phyloP scores from a whole-genome alignment of 495 filamentous ascomycete genomes.

The Copromyces sp. region DNA sequence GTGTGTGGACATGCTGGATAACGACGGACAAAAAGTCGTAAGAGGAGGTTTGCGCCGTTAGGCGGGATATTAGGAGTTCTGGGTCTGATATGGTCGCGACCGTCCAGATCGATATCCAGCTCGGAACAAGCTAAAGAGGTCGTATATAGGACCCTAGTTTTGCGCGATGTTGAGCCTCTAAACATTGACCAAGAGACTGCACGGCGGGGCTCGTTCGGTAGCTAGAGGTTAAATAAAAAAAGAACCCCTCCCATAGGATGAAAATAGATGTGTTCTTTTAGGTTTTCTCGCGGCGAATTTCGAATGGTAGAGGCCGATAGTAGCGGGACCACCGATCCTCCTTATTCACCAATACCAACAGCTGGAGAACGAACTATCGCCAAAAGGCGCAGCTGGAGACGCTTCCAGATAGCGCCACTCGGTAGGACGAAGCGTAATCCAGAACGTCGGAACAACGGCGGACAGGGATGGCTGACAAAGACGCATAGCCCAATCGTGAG shows the following conservation, averaged over 20 bases:
- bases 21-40: constrained; percentile 5
- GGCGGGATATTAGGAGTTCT: constrained; percentile 14
- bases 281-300: neutral
- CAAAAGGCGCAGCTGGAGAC: neutral
- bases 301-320: neutral
- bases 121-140: neutral
- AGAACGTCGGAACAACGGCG: neutral
- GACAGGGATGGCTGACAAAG: neutral
- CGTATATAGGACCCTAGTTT: neutral
- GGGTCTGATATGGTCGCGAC: constrained; percentile 7
- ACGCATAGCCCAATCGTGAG: neutral
- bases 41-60: constrained; percentile 15
- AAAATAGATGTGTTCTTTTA: neutral
- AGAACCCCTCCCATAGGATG: neutral
- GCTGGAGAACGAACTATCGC: neutral
- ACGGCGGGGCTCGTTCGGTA: neutral
- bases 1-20: constrained; percentile 11
- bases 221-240: neutral
- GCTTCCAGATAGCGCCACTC: neutral
- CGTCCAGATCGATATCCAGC: constrained; percentile 14
- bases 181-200: neutral
- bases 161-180: constrained; percentile 4
- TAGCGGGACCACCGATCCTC: neutral
- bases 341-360: neutral
- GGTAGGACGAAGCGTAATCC: neutral